phyloP scores from a whole-genome alignment of 75 land plant species.

The Pinus tabuliformis region DNA sequence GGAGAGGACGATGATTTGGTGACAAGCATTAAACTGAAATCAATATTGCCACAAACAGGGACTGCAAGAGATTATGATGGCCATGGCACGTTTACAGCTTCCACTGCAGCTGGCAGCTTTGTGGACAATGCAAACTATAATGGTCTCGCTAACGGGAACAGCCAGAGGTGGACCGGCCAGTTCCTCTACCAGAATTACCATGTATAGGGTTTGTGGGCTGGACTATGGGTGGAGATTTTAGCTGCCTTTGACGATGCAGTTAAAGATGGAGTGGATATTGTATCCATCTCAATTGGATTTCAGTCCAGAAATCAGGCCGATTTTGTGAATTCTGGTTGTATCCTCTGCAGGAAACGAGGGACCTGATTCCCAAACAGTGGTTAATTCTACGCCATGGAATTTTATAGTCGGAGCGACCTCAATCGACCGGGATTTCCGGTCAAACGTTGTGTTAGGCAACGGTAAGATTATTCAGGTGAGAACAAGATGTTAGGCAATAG shows the following conservation, averaged over 20 bases:
- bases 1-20: too few relatives aligned
- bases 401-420: slow-evolving; percentile 38
- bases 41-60: not conserved
- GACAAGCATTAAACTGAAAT: not conserved
- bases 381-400: slow-evolving; percentile 35
- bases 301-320: slow-evolving; percentile 22
- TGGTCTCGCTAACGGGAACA: slow-evolving; percentile 58
- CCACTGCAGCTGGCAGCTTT: slow-evolving; percentile 55
- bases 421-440: slow-evolving; percentile 28
- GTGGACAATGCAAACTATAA: slow-evolving; percentile 49
- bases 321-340: slow-evolving; percentile 22
- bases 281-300: slow-evolving; percentile 57
- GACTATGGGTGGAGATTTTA: slow-evolving; percentile 31
- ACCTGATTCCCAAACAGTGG: slow-evolving; percentile 21
- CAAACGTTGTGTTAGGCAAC: too few relatives aligned
- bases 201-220: slow-evolving; percentile 35
- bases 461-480: too few relatives aligned
- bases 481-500: too few relatives aligned
- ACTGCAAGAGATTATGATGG: slow-evolving; percentile 64
- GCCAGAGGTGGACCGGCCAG: slow-evolving; percentile 62
- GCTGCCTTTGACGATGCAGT: slow-evolving; percentile 58
- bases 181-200: not conserved
- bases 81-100: slow-evolving; percentile 78
- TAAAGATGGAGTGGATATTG: slow-evolving; percentile 53
- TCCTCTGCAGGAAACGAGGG: slow-evolving; percentile 36